A percentile compares a stretch with the other conserved stretches of the same genome.
These are phyloP conservation scores for Monosporascus sp. DNA, from an alignment of 2,329 filamentous ascomycete species.

Conservation along the genomic window DNA sequence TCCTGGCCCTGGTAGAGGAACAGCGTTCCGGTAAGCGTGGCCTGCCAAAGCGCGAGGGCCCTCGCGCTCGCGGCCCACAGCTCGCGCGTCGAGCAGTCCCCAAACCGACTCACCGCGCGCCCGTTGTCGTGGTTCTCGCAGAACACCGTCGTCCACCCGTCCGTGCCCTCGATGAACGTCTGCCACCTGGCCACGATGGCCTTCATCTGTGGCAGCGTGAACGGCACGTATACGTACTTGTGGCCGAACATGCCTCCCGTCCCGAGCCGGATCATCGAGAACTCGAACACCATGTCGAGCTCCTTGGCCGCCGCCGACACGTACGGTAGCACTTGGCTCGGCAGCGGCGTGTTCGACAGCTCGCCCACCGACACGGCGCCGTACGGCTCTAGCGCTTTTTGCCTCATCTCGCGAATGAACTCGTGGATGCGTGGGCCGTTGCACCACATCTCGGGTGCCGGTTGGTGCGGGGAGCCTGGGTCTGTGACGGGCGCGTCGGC, in stretches of 20 bases:
- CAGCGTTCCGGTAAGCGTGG: constrained; percentile 45
- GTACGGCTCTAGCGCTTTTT: constrained; percentile 46
- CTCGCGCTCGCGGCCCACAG: constrained; percentile 42
- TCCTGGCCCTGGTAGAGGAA: constrained; percentile 58
- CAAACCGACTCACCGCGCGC: constrained; percentile 51
- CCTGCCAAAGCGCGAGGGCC: constrained; percentile 45
- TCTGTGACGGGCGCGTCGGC: constrained; percentile 46
- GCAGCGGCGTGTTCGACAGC: constrained; percentile 49
- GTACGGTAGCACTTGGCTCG: constrained; percentile 47
- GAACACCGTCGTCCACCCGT: constrained; percentile 55
- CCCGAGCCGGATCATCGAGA: constrained; percentile 51
- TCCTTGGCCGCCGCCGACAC: constrained; percentile 47
- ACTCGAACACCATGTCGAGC: constrained; percentile 58
- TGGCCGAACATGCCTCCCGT: constrained; percentile 39
- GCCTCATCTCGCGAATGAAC: constrained; percentile 54
- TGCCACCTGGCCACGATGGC: constrained; percentile 41
- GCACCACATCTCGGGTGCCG: constrained; percentile 46
- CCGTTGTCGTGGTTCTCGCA: constrained; percentile 61
- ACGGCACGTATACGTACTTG: constrained; percentile 46
- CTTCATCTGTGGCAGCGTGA: constrained; percentile 39
- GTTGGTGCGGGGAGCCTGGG: constrained; percentile 31
- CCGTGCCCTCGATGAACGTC: constrained; percentile 40
- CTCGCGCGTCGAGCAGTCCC: constrained; percentile 36
- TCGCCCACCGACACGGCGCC: constrained; percentile 59
- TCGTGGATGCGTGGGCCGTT: constrained; percentile 60